Base-by-base conservation (phyloP, 805 yeast species). In the Kazachstania kunashirensis region DNA sequence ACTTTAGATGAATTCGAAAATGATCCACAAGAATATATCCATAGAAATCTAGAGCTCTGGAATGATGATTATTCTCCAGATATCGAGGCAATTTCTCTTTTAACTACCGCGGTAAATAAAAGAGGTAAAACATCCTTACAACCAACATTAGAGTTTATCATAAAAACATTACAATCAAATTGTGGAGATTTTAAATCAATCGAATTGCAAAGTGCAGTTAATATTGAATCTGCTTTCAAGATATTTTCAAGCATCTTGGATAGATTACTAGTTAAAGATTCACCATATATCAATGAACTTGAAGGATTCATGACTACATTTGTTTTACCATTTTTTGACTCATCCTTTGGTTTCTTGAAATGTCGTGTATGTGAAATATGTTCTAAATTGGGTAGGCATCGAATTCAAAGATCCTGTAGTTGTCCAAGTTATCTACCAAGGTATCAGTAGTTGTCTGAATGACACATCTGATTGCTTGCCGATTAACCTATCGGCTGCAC, bases 1-100 rank as follows among this genome's bases (percentile, higher is more conserved):
- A 74, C 76, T 14, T 63, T 84, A 38, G 94, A 83, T 46, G 59
- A 73, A 4, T 88, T 83, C 61, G 94, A 85, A 43, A 76, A 71
- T 43, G 96, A 88, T 49, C 96, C 96, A 3, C 80, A 75, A 38
- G 96, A 86, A 54, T 92, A 84, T 55, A 76, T 89, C 38, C 83
- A 84, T 56, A 66, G 77, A 36, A 72, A 72, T 37, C 68, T 85
- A 49, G 85, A 79, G 55, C 62, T 75, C 29, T 67, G 70, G 51
- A 74, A 79, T 47, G 92, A 81, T 36, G 60, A 60, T 31, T 59
- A 65, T 29, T 69, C 85, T 2, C 83, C 94, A 6, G 94, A 85
- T 54, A 65, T 74, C 31, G 94, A 95, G 2, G 89, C 95, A 2
- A 65, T 81, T 36, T 73, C 78, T 8, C 69, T 92, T 40, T 62